phyloP scores from a whole-genome alignment of 768 basidiomycete genomes.

The Pholiota molesta region DNA sequence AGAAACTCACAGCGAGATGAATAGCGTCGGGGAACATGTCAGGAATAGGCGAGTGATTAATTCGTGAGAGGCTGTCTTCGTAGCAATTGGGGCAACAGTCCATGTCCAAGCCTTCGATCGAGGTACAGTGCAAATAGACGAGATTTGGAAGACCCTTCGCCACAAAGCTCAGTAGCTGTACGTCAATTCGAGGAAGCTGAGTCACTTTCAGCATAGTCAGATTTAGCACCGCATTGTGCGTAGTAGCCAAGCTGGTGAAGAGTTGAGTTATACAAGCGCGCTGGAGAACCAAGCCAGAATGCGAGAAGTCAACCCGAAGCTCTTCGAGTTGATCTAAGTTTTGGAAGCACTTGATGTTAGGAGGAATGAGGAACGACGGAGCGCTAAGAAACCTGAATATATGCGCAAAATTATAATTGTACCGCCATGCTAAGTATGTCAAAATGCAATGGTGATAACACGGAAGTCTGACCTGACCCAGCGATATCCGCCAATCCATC shows the following conservation, averaged over 20 bases:
- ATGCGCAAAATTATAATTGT: conserved; percentile 16
- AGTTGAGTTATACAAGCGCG: conserved; percentile 36
- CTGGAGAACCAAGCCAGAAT: conserved; percentile 49
- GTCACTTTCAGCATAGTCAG: conserved; percentile 55
- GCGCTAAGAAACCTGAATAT: conserved; percentile 34
- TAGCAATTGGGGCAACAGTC: conserved; percentile 68
- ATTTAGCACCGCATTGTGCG: conserved; percentile 33
- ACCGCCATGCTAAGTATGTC: too few relatives aligned
- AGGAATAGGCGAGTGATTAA: conserved; percentile 66
- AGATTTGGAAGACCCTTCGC: conserved; percentile 49
- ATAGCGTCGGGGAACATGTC: conserved; percentile 45
- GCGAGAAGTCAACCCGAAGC: conserved; percentile 45
- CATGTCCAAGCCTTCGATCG: conserved; percentile 58
- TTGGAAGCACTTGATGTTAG: conserved; percentile 26
- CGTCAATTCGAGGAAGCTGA: conserved; percentile 60
- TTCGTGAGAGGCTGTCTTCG: conserved; percentile 57
- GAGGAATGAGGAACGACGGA: conserved; percentile 33
- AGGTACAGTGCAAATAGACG: conserved; percentile 54
- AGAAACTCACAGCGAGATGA: conserved; percentile 54
- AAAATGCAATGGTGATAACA: too few relatives aligned
- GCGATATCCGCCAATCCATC: conserved; percentile 32
- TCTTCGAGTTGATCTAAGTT: conserved; percentile 37
- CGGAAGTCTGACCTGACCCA: conserved; percentile 50
- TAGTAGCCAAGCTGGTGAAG: conserved; percentile 31
- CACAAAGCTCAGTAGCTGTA: conserved; percentile 47